A percentile compares a stretch with the other conserved stretches of the same genome.
Evolutionary conservation across 2,329 filamentous ascomycete species (phyloP).

Genomic region (Xylariomycetidae sp.): DNA sequence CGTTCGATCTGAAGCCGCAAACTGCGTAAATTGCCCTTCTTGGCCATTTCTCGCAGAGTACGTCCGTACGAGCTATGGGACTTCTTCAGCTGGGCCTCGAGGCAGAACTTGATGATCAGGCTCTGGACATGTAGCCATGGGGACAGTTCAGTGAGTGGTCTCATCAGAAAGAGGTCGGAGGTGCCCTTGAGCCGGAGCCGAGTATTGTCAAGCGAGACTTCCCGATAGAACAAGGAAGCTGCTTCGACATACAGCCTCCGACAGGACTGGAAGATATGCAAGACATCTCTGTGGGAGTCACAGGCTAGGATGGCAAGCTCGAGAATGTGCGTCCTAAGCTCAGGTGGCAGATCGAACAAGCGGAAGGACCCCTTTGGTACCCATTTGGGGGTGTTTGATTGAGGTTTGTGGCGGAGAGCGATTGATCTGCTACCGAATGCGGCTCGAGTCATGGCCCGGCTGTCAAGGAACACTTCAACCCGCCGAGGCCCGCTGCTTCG

Average conservation of each 20-base stretch:
- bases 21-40: constrained; percentile 14
- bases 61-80: constrained; percentile 10
- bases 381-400: constrained; percentile 6
- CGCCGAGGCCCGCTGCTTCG: no score
- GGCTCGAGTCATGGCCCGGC: not conserved
- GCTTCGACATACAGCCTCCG: constrained; percentile 19
- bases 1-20: constrained; percentile 18
- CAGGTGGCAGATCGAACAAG: constrained; percentile 22
- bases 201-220: constrained; percentile 18
- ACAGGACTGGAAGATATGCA: constrained; percentile 18
- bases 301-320: constrained; percentile 10
- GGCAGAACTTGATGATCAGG: constrained; percentile 17
- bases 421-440: constrained; percentile 17
- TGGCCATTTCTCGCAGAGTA: constrained; percentile 19
- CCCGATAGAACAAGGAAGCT: constrained; percentile 20
- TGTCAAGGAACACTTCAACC: no score
- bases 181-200: constrained; percentile 7
- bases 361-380: constrained; percentile 16
- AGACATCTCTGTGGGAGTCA: constrained; percentile 10
- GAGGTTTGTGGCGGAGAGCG: constrained; percentile 13
- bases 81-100: constrained; percentile 12
- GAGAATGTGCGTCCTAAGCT: constrained; percentile 20
- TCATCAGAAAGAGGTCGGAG: constrained; percentile 14
- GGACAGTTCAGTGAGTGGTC: constrained; percentile 11
- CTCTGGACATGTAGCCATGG: constrained; percentile 20